phyloP scores from a whole-genome alignment of 2,329 filamentous ascomycete genomes.

The Colletotrichum sp. region DNA sequence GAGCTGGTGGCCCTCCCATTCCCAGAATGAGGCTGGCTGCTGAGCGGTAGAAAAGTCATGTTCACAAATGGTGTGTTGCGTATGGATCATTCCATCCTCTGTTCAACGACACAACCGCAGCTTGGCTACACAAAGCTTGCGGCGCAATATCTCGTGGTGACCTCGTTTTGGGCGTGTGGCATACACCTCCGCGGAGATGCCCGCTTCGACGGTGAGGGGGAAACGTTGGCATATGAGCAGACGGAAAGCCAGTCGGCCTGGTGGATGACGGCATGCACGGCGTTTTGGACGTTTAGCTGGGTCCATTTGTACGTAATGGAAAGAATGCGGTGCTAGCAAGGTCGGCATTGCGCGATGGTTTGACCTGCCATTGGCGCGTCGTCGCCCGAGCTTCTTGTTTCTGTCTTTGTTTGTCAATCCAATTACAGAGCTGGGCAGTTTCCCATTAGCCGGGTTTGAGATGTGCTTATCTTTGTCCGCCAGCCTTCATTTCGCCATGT shows the following conservation, averaged over 20 bases:
- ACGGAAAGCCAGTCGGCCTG: neutral
- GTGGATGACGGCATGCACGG: conserved; percentile 17
- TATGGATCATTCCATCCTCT: neutral
- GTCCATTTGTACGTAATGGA: conserved; percentile 23
- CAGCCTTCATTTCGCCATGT: neutral
- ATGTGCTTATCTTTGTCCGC: neutral
- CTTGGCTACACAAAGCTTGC: neutral
- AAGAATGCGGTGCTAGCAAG: conserved; percentile 18
- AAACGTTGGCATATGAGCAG: conserved; percentile 13
- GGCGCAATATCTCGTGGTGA: neutral
- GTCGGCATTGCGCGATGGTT: conserved; percentile 7
- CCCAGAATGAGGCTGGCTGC: neutral
- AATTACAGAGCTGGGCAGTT: neutral
- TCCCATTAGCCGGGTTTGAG: neutral
- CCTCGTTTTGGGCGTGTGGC: neutral
- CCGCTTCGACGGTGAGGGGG: neutral
- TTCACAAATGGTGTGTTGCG: neutral
- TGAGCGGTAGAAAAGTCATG: neutral
- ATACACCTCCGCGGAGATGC: conserved; percentile 6
- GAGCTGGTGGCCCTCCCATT: neutral
- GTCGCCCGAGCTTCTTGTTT: neutral
- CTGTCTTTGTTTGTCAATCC: conserved; percentile 14
- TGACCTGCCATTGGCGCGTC: conserved; percentile 5
- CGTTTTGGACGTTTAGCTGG: neutral
- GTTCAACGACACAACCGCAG: neutral